Evolutionary conservation across 164 flowering plant species (phyloP), one percentile per base, ranked within the genome.

Genomic region (Magnolia sinica): DNA sequence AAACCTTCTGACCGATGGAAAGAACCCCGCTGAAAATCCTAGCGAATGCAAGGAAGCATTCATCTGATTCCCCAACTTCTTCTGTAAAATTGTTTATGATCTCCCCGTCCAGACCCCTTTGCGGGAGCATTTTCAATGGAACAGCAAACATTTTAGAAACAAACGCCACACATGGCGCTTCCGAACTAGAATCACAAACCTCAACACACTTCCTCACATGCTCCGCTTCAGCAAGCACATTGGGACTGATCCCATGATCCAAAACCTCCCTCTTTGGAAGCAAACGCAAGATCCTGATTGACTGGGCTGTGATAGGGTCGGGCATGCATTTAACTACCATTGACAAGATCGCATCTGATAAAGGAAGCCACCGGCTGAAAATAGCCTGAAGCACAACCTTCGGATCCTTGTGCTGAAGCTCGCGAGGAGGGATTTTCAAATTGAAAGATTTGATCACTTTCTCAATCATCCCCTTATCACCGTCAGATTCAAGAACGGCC

Each of bases 121-220:
- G 88, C 4, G 97, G 98, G 65, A 95, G 87, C 87, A 89, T 80
- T 84, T 95, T 95, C 18, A 76, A 45, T 16, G 98, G 97, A 24
- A 95, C 86, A 71, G 97, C 95, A 87, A 92, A 95, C 97, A 95
- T 95, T 79, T 92, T 95, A 24, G 98, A 90, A 4, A 95, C 97
- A 85, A 95, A 95, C 64, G 90, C 96, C 78, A 95, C 89, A 82
- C 92, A 91, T 6, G 97, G 97, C 31, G 96, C 92, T 67, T 88
- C 89, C 73, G 87, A 79, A 23, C 91, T 82, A 66, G 87, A 86
- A 85, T 89, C 87, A 85, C 98, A 95, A 73, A 79, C 76, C 85
- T 93, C 98, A 27, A 95, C 88, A 64, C 91, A 88, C 79, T 84
- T 89, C 77, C 94, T 90, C 50, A 88, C 96, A 75, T 37, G 78